Percentiles rank a stretch among this genome's conserved stretches.
Conservation (phyloP, 2,329 filamentous ascomycete species). For the Calonectria honghensis region DNA sequence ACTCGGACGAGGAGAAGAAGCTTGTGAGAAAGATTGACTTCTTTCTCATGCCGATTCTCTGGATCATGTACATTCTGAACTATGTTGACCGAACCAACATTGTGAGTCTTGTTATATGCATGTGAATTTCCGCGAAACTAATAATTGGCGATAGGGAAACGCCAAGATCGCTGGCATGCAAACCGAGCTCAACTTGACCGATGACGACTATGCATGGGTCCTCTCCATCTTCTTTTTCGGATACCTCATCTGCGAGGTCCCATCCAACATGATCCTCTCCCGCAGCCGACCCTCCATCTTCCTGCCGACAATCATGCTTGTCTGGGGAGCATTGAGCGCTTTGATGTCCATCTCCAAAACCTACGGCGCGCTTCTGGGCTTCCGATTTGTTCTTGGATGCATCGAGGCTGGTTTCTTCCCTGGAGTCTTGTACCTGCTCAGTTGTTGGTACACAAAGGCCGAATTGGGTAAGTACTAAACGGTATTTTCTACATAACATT, state of each 20-base stretch:
- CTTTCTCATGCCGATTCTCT: conserved; percentile 69
- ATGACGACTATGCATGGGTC: conserved; percentile 31
- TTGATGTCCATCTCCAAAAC: conserved; percentile 69
- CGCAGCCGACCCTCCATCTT: conserved; percentile 69
- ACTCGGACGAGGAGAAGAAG: conserved; percentile 56
- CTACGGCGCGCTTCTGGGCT: conserved; percentile 67
- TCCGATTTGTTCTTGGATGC: conserved; percentile 68
- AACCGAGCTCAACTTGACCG: conserved; percentile 24
- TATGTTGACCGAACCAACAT: conserved; percentile 55
- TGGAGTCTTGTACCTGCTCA: conserved; percentile 71
- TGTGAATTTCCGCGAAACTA: background rate
- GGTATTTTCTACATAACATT: background rate
- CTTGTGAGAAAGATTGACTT: conserved; percentile 67
- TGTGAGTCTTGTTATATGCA: conserved; percentile 35
- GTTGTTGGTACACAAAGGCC: conserved; percentile 71
- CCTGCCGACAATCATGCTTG: conserved; percentile 68
- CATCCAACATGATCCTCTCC: conserved; percentile 71
- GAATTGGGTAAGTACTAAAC: conserved; percentile 40
- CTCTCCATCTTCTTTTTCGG: conserved; percentile 67
- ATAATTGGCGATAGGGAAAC: conserved; percentile 11
- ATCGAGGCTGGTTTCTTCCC: conserved; percentile 72
- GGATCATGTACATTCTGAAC: conserved; percentile 53
- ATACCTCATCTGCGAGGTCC: conserved; percentile 73
- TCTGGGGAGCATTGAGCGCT: conserved; percentile 65
- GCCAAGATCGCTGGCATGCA: conserved; percentile 38